These are phyloP conservation scores for Trichosanthes truncata DNA, from an alignment of 306 rosid genomes.

Conservation along the genomic window DNA sequence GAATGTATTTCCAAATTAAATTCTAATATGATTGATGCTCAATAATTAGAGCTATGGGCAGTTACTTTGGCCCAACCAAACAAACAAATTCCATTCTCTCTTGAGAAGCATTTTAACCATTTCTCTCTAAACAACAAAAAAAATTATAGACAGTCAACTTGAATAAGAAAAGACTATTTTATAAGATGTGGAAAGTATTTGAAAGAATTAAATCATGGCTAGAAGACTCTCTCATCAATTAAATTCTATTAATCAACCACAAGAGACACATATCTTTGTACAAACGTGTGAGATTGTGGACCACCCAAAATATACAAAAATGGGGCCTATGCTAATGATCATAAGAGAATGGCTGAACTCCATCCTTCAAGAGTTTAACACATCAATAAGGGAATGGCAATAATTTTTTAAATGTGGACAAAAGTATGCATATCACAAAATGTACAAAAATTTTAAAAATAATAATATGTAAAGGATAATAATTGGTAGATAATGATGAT, in stretches of 20 bases:
- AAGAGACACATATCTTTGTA: background rate
- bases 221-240: background rate
- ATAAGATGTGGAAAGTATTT: background rate
- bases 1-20: background rate
- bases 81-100: background rate
- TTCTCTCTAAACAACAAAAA: background rate
- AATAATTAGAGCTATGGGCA: background rate
- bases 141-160: background rate
- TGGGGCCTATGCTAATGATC: constrained; percentile 11
- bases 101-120: background rate
- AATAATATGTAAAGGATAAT: background rate
- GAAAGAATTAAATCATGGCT: background rate
- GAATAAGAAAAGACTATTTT: background rate
- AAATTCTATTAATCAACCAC: background rate
- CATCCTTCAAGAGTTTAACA: background rate
- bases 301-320: background rate
- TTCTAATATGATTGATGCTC: background rate
- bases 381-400: background rate
- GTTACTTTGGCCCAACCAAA: background rate
- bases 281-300: constrained; percentile 2
- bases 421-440: background rate
- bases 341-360: background rate
- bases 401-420: constrained; percentile 4
- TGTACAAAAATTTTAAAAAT: background rate
- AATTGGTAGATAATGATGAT: background rate